Evolutionary conservation across 2,329 filamentous ascomycete genomes (phyloP), one percentile per base, ranked within the genome.

Genomic region (Tricladium varicosporioides): DNA sequence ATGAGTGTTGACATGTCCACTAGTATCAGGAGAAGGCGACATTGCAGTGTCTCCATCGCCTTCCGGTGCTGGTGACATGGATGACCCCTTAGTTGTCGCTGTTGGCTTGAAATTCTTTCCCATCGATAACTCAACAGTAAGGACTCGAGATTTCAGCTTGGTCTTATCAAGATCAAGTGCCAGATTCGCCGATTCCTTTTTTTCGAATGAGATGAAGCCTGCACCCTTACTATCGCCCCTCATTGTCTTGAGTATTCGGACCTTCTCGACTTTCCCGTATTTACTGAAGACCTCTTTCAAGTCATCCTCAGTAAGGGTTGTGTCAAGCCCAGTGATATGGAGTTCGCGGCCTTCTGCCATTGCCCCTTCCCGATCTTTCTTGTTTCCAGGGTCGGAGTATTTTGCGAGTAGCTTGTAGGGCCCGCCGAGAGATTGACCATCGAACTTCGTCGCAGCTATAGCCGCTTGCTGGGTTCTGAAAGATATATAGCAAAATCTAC

Each of bases 401-500:
- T 92, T 92, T 8, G 85, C 89, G 43, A 86, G 74, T 0, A 99
- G 79, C 63, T 81, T 85, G 64, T 86, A 86, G 27, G 83, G 81
- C 22, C 84, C 84, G 19, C 87, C 88, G 0, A 96, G 73, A 18
- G 85, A 71, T 56, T 80, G 86, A 22, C 88, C 88, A 67, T 97
- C 81, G 49, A 96, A 81, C 57, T 83, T 75, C 0, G 86, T 87
- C 1, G 92, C 92, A 49, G 82, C 84, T 42, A 84, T 79, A 0
- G 92, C 90, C 52, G 83, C 82, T n/a, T 80, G 79, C 2, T 81
- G 73, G 32, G 85, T 84, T 48, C 85, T 81, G 70, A 97, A 97
- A n/a, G 95, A 91, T 5, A 97, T 80, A 72, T 99, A 99, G 76
- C 92, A 97, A 75, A 99, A 99, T 19, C 94, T 88, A 32, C 94